These are phyloP conservation scores for Fusarium aywerte DNA, from an alignment of 2,329 filamentous ascomycete genomes.

Conservation along the genomic window DNA sequence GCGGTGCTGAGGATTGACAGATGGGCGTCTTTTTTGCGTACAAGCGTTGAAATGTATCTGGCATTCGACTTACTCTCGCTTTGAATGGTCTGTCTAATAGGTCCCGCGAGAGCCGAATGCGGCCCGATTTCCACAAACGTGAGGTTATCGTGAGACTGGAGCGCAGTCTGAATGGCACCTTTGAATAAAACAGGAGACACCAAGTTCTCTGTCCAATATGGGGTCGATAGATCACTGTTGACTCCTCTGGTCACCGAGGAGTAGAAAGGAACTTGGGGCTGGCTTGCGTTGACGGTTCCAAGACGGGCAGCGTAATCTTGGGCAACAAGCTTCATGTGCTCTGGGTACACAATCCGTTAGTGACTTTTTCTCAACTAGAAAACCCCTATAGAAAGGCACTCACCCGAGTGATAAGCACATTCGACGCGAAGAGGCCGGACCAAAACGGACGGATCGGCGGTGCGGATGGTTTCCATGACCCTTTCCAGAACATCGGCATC, in stretches of 20 bases:
- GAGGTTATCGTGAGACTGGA: conserved; percentile 9
- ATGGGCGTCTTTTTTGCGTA: conserved; percentile 6
- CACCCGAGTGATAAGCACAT: conserved; percentile 13
- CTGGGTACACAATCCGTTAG: background rate
- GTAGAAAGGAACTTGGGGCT: conserved; percentile 7
- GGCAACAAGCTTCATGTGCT: conserved; percentile 8
- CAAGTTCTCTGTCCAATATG: conserved; percentile 13
- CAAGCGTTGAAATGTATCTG: conserved; percentile 1
- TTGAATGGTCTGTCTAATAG: conserved; percentile 11
- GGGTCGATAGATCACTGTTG: conserved; percentile 5
- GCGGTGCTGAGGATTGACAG: conserved; percentile 5
- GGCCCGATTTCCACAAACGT: conserved; percentile 10
- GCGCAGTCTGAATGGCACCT: conserved; percentile 3
- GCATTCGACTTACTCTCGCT: conserved; percentile 7
- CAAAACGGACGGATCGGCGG: conserved; percentile 2
- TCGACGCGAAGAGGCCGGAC: conserved; percentile 14
- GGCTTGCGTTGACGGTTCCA: conserved; percentile 10
- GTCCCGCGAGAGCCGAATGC: conserved; percentile 7
- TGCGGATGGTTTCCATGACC: conserved; percentile 8
- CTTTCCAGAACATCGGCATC: conserved; percentile 3
- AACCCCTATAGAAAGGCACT: background rate
- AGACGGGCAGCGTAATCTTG: conserved; percentile 6
- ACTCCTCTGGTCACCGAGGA: conserved; percentile 8
- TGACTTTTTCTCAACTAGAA: background rate
- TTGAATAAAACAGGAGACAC: conserved; percentile 6